Evolutionary conservation across 2,329 filamentous ascomycete species (phyloP), one percentile per base, ranked within the genome.

Genomic region (Xylaria polymorpha): DNA sequence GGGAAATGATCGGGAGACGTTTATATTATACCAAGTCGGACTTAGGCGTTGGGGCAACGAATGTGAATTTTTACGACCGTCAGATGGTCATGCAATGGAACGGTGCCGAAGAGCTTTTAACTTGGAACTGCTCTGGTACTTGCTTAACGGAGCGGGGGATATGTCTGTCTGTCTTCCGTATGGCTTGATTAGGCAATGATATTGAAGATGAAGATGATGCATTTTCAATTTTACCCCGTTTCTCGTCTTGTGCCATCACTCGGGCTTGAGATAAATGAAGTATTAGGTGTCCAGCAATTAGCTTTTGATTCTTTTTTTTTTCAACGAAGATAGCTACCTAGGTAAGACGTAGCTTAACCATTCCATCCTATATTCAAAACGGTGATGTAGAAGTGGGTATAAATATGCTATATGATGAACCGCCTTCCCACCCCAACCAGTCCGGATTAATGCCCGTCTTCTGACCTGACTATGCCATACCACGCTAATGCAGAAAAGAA

Each of bases 401-500:
- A 39, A 56, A 5, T 39, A 53, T 53, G 50, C 50, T 53, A 51
- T 32, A n/a, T 55, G n/a, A 48, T 48, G 6, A 29, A 15, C 43
- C 18, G 9, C 32, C 25, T 25, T 57, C 22, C 29, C 7, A 29
- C 51, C 37, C 55, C n/a, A 29, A 6, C 20, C 55, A 56, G 20
- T 15, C 35, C 35, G 10, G n/a, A 56, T 39, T 57, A 43, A 29
- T 22, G 32, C 35, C 53, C 20, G 43, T 43, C 14, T n/a, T 57
- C 48, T 51, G 29, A 35, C 15, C 48, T 51, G 29, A 35, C 15
- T 53, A 35, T 53, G 37, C 55, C 37, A 8, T 56, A 7, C 55
- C 37, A n/a, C 55, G 55, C 55, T 57, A 20, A 57, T 57, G 55
- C 55, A 57, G 43, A 37, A 57, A 43, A 41, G 20, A 3, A 55